These are phyloP conservation scores for Singerocomus rubriflavus DNA, from an alignment of 1,284 basidiomycete genomes.

Conservation along the genomic window DNA sequence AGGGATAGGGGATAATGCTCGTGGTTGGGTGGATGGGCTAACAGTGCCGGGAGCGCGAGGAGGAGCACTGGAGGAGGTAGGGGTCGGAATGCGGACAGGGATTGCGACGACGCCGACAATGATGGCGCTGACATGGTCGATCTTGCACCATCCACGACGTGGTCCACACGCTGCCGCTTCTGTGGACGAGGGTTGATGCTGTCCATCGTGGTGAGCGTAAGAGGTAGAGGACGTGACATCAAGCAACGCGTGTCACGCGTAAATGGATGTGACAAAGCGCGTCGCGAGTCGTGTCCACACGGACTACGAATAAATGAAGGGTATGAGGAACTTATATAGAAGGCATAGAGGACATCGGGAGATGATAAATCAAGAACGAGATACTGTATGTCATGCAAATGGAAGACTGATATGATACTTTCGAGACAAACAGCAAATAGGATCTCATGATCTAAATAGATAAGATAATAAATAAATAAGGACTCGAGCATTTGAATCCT, in stretches of 20 bases:
- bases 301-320: background rate
- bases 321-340: no score
- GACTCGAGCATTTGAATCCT: no score
- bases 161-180: conserved; percentile 25
- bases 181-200: conserved; percentile 24
- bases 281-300: conserved; percentile 8
- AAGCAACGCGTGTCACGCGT: conserved; percentile 26
- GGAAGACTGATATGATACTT: no score
- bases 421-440: no score
- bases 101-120: background rate
- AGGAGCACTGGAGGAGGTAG: conserved; percentile 52
- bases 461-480: no score
- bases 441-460: no score
- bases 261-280: conserved; percentile 29
- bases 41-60: conserved; percentile 54
- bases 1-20: conserved; percentile 51
- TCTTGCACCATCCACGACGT: background rate
- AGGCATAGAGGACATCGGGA: no score
- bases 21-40: conserved; percentile 62
- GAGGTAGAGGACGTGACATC: conserved; percentile 19
- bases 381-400: no score
- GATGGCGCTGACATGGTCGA: background rate
- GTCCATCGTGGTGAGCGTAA: conserved; percentile 19
- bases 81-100: conserved; percentile 22
- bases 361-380: no score